Evolutionary conservation across 257 asterid species (phyloP), one percentile per base, ranked within the genome.

Genomic region (Verbascum thapsus): DNA sequence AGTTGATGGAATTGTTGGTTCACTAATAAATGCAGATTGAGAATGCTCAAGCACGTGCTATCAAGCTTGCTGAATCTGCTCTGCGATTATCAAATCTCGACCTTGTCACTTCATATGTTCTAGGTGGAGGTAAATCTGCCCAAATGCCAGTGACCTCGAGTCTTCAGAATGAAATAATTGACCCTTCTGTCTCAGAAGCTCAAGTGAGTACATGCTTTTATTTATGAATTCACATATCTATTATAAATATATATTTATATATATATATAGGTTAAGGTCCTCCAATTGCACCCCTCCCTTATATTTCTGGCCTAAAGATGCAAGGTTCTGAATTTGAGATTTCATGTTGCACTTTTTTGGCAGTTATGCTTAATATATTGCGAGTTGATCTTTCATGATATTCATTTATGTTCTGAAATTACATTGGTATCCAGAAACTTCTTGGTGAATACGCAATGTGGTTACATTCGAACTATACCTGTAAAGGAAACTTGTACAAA

Each of bases 31-130:
- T 81, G 83, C 94, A 90, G 99, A 80, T 94, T 62, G 86, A 85
- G 71, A 76, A 68, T 34, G 68, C 95, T 6, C 84, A 79, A 69
- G 81, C 77, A 58, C 95, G 95, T 56, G 81, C 92, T 42, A 65
- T 84, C 79, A 87, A 83, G 69, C 94, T 94, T 52, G 87, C 84
- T 32, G 92, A 85, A 60, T 85, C 97, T 61, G 76, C 95, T 53
- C 73, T 94, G 66, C 88, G 67, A 65, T 59, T 90, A 69, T 90
- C 99, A 54, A 94, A 94, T 77, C 62, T 94, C 64, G 96, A 90
- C 71, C 83, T 85, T 55, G 96, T 74, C 40, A 67, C 83, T 54
- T 72, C 88, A 34, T 87, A 70, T 72, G 76, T 90, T 70, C 82
- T 90, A 63, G 81, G 83, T 69, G 94, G 92, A 64, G 90, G 75